Evolutionary conservation across 2,329 filamentous ascomycete genomes (phyloP).

Genomic region (Trichoderma citrinoviride): DNA sequence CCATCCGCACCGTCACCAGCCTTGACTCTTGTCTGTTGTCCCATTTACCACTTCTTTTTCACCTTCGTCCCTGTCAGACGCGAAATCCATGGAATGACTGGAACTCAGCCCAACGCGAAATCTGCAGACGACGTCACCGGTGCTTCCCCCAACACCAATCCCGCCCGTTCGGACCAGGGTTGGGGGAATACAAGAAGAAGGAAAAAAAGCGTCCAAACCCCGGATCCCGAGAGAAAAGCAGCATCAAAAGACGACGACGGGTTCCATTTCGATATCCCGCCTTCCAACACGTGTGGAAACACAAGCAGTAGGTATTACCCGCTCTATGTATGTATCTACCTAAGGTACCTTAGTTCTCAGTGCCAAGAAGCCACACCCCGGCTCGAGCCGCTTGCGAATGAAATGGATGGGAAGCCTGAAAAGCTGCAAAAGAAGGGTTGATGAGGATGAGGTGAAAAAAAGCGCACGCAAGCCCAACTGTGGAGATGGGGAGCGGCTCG

Average conservation of each 20-base stretch:
- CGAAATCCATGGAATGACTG: background rate
- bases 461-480: constrained; percentile 40
- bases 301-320: too few relatives aligned
- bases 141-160: background rate
- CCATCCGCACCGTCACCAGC: background rate
- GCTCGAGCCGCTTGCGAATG: constrained; percentile 12
- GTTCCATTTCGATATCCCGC: background rate
- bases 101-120: background rate
- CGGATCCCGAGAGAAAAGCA: background rate
- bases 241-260: background rate
- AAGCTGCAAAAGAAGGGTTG: background rate
- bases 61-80: background rate
- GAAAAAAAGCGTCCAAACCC: too few relatives aligned
- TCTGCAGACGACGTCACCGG: constrained; percentile 15
- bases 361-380: too few relatives aligned
- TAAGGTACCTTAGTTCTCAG: background rate
- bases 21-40: background rate
- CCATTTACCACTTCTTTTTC: background rate
- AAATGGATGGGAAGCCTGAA: background rate
- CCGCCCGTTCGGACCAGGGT: constrained; percentile 10
- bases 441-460: background rate
- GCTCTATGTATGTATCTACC: too few relatives aligned
- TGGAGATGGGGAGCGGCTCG: constrained; percentile 30
- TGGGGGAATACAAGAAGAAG: background rate
- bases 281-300: background rate